phyloP scores from a whole-genome alignment of 1,284 basidiomycete genomes.

The Fomitopsis betulina region DNA sequence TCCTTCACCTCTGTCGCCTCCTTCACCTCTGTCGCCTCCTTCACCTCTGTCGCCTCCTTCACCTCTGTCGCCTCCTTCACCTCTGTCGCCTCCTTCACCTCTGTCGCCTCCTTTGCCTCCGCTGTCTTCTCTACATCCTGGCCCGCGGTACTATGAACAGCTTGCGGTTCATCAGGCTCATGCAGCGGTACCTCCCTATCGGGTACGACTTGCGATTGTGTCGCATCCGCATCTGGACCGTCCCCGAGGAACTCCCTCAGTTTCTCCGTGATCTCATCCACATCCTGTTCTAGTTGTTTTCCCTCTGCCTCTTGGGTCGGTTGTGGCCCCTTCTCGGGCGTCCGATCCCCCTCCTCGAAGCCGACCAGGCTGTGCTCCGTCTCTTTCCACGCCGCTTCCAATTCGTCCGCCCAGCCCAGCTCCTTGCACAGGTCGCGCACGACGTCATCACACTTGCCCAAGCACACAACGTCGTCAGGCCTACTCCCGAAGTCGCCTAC shows the following conservation, averaged over 20 bases:
- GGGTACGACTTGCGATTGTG: neutral
- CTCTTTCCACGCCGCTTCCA: constrained; percentile 51
- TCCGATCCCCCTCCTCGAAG: neutral
- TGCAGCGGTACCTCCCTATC: constrained; percentile 1
- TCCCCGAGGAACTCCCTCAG: constrained; percentile 25
- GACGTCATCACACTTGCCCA: constrained; percentile 67
- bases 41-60: constrained; percentile 3
- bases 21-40: constrained; percentile 7
- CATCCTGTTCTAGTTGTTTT: constrained; percentile 19
- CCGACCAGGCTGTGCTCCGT: constrained; percentile 29
- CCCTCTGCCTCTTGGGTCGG: constrained; percentile 6
- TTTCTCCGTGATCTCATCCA: constrained; percentile 31
- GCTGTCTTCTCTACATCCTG: constrained; percentile 3
- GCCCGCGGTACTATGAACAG: neutral
- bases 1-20: constrained; percentile 5
- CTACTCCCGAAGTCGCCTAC: constrained; percentile 57
- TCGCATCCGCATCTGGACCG: neutral
- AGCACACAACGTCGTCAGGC: constrained; percentile 52
- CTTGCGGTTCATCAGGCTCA: constrained; percentile 1
- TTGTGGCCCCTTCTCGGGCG: neutral
- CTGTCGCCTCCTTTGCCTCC: constrained; percentile 2
- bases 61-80: neutral
- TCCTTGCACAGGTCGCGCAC: constrained; percentile 52
- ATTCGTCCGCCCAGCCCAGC: constrained; percentile 69
- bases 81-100: too few relatives aligned